A percentile compares a stretch with the other conserved stretches of the same genome.
These are phyloP conservation scores for Sugiyamaella neomexicana DNA, from an alignment of 1,139 yeast genomes.

Conservation along the genomic window DNA sequence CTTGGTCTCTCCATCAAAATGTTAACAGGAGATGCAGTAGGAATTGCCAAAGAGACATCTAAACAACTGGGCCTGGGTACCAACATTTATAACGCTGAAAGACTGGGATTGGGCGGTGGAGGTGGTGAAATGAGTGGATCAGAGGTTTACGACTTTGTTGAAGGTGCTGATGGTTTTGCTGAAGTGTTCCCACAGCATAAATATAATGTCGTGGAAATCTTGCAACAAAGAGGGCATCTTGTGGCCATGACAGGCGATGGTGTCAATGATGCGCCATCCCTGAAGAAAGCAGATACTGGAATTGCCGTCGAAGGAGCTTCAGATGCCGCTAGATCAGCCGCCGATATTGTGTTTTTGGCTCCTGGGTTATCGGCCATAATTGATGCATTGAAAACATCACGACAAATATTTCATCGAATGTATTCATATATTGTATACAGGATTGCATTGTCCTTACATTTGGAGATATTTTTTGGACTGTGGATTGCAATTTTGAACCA, in stretches of 20 bases:
- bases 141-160: conserved; percentile 73
- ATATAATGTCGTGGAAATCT: conserved; percentile 75
- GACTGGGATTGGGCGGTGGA: conserved; percentile 70
- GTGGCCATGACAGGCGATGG: conserved; percentile 86
- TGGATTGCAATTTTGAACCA: conserved; percentile 72
- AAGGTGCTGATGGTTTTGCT: conserved; percentile 79
- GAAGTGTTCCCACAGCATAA: conserved; percentile 83
- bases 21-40: conserved; percentile 77
- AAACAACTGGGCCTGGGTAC: conserved; percentile 71
- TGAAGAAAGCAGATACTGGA: conserved; percentile 80
- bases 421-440: conserved; percentile 79
- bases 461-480: conserved; percentile 70
- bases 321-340: conserved; percentile 79
- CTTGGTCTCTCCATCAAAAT: conserved; percentile 68
- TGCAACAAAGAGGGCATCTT: conserved; percentile 73
- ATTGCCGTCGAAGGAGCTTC: conserved; percentile 82
- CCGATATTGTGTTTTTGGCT: conserved; percentile 75
- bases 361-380: conserved; percentile 78
- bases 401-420: conserved; percentile 83
- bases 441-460: conserved; percentile 71
- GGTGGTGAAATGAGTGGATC: conserved; percentile 76
- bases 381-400: conserved; percentile 73
- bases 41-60: conserved; percentile 72
- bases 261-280: conserved; percentile 77
- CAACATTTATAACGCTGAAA: conserved; percentile 69